These are phyloP conservation scores for Penicillium pancosmium DNA, from an alignment of 495 filamentous ascomycete species.

Conservation along the genomic window DNA sequence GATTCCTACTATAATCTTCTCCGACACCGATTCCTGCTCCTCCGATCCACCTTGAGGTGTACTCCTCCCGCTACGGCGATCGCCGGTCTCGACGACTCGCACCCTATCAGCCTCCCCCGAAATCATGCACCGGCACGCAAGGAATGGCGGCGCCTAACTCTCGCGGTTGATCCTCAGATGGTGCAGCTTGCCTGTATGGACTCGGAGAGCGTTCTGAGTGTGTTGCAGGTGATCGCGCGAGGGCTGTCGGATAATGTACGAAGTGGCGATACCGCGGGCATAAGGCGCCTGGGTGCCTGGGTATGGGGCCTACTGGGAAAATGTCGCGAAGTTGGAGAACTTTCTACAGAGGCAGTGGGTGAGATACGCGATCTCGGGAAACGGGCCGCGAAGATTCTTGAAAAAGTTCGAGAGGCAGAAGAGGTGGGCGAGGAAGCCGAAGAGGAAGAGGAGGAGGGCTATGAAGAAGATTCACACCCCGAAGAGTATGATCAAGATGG, in stretches of 20 bases:
- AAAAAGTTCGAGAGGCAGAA: slow-evolving; percentile 45
- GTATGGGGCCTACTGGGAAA: slow-evolving; percentile 53
- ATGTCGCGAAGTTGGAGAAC: slow-evolving; percentile 50
- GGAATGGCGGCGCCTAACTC: slow-evolving; percentile 53
- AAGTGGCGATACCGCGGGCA: slow-evolving; percentile 44
- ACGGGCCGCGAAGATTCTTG: slow-evolving; percentile 46
- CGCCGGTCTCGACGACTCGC: slow-evolving; percentile 53
- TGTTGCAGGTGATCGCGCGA: slow-evolving; percentile 46
- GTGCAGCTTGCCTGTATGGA: slow-evolving; percentile 72
- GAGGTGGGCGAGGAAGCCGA: slow-evolving; percentile 17
- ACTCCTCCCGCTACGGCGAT: slow-evolving; percentile 54
- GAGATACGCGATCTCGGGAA: slow-evolving; percentile 52
- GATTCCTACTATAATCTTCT: slow-evolving; percentile 65
- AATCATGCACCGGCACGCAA: slow-evolving; percentile 44
- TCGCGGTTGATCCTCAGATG: slow-evolving; percentile 62
- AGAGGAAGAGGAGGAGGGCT: slow-evolving; percentile 2
- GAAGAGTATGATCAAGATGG: not conserved
- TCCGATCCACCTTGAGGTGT: slow-evolving; percentile 60
- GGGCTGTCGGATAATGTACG: slow-evolving; percentile 48
- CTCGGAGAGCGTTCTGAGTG: slow-evolving; percentile 57
- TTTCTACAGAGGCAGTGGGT: slow-evolving; percentile 55
- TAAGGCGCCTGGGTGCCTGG: slow-evolving; percentile 53
- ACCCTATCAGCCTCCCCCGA: slow-evolving; percentile 57
- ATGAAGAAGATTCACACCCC: slow-evolving; percentile 9
- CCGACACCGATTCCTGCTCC: slow-evolving; percentile 56